A percentile compares a stretch with the other conserved stretches of the same genome.
phyloP scores from a whole-genome alignment of 805 yeast species.

The Brettanomyces nanus region DNA sequence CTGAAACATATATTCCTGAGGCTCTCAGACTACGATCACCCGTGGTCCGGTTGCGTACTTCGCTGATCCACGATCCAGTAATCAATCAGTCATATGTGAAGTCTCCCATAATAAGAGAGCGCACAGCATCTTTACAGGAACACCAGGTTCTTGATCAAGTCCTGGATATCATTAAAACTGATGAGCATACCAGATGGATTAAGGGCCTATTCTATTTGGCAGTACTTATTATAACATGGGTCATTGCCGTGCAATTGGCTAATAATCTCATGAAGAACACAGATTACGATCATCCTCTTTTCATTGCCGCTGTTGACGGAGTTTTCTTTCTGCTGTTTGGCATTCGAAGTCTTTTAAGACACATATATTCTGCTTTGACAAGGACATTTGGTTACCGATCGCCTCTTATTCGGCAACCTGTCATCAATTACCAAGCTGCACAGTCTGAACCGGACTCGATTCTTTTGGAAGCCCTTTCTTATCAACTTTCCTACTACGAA shows the following conservation, averaged over 20 bases:
- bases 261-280: slow-evolving; percentile 41
- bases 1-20: too few relatives aligned
- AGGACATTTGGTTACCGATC: neutral
- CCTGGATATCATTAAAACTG: slow-evolving; percentile 23
- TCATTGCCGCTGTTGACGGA: slow-evolving; percentile 41
- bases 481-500: slow-evolving; percentile 19
- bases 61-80: slow-evolving; percentile 4
- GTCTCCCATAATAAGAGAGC: slow-evolving; percentile 13
- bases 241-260: slow-evolving; percentile 39
- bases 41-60: slow-evolving; percentile 6
- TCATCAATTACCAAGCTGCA: neutral
- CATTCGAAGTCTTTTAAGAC: slow-evolving; percentile 26
- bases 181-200: slow-evolving; percentile 35
- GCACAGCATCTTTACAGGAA: slow-evolving; percentile 9
- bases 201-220: slow-evolving; percentile 35
- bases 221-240: slow-evolving; percentile 39
- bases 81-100: slow-evolving; percentile 4
- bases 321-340: slow-evolving; percentile 38
- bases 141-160: slow-evolving; percentile 22
- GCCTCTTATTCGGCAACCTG: neutral
- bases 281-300: slow-evolving; percentile 39
- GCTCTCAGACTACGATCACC: slow-evolving; percentile 7
- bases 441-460: slow-evolving; percentile 1
- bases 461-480: slow-evolving; percentile 16
- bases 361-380: neutral